Evolutionary conservation across 495 filamentous ascomycete genomes (phyloP), one percentile per base, ranked within the genome.

Genomic region (Talaromyces trachyspermus): DNA sequence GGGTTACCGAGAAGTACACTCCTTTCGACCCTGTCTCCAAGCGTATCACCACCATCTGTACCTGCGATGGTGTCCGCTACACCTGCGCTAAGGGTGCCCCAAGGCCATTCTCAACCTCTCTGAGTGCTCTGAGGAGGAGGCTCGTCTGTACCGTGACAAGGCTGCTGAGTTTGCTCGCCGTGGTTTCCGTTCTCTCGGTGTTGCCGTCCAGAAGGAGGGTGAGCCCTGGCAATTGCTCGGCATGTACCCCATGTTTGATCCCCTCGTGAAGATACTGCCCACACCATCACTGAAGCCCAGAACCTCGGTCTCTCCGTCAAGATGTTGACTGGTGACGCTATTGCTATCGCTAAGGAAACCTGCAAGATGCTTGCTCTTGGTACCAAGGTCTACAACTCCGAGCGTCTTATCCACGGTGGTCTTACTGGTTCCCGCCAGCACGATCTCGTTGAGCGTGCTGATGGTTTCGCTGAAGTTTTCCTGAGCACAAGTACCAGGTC

Each of bases 131-230:
- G 69, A 75, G 61, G 79, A 83, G 59, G 78, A 78, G 57, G 70
- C 79, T 48, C 59, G 75, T 52, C 69, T 80, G 52, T 86, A 83
- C 78, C 77, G 76, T 66, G 71, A 77, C 49, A 86, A 85, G 75
- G 78, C 81, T 48, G 63, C 75, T 43, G 82, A 86, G 58, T 86
- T 86, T 66, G 83, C 83, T 66, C 79, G 80, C 49, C 79, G 83
- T 80, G 83, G 83, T 75, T 88, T 88, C 81, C 81, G 83, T 68
- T 86, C 83, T 51, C 79, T 88, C 48, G 83, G 83, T 76, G 83
- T 88, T 56, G 83, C 83, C 49, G 74, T 79, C 60, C 75, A 79
- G 71, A 79, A 80, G 69, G 77, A 79, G 61, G 72, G 80, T 58
- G 76, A 76, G 62, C 71, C 72, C 46, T 83, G 82, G 83, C 73